Percentiles rank a stretch among this genome's conserved stretches.
Conservation (phyloP, 352 stramenopile species). For the Globisporangium parvum region DNA sequence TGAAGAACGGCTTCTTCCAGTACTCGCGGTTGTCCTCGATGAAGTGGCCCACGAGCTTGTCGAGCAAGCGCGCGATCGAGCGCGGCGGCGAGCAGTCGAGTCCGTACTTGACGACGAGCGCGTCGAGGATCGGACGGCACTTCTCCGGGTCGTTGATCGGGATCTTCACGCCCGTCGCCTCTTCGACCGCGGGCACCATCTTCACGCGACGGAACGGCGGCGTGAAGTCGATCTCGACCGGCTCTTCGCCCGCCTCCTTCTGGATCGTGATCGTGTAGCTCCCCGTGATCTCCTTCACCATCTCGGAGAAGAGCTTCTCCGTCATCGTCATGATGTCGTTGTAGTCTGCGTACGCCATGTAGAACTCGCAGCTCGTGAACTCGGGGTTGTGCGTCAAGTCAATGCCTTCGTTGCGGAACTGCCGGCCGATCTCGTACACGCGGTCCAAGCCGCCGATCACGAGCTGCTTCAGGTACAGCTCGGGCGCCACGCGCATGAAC, state of each 20-base stretch:
- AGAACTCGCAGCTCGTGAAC: constrained; percentile 98
- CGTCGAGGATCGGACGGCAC: constrained; percentile 51
- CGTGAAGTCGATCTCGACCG: constrained; percentile 90
- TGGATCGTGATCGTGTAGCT: constrained; percentile 88
- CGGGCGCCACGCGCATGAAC: constrained; percentile 95
- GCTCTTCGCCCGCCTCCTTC: constrained; percentile 64
- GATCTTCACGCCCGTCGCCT: constrained; percentile 60
- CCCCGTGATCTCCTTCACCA: constrained; percentile 89
- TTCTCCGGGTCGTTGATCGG: constrained; percentile 67
- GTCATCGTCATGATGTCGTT: constrained; percentile 97
- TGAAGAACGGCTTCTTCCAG: constrained; percentile 96
- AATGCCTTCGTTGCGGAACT: constrained; percentile 99
- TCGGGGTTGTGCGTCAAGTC: constrained; percentile 98
- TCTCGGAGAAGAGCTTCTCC: constrained; percentile 90
- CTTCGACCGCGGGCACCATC: constrained; percentile 83
- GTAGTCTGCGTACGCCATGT: constrained; percentile 98
- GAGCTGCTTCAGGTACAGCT: constrained; percentile 97
- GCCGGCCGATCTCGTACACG: constrained; percentile 98
- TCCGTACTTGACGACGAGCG: constrained; percentile 63
- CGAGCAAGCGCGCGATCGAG: constrained; percentile 72
- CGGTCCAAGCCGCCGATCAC: constrained; percentile 97
- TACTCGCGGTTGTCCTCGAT: constrained; percentile 85
- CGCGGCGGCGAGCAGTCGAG: constrained; percentile 65
- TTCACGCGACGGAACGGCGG: constrained; percentile 94
- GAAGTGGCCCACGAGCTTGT: constrained; percentile 87